A percentile compares a stretch with the other conserved stretches of the same genome.
Evolutionary conservation across 495 filamentous ascomycete species (phyloP).

Genomic region (Penicillium roqueforti): DNA sequence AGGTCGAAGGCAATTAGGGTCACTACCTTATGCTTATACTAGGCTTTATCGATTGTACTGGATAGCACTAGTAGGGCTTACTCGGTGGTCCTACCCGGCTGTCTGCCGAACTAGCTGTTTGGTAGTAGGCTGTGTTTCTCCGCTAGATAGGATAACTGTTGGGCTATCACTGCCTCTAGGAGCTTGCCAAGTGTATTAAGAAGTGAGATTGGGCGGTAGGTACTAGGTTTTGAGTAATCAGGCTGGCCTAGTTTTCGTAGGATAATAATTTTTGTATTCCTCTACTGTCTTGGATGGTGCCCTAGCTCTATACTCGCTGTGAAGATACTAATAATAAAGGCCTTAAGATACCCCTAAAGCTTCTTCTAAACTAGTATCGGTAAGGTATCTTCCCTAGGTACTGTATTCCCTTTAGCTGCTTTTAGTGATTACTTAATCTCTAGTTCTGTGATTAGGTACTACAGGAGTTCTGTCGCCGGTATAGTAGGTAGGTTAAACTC

Average conservation of each 20-base stretch:
- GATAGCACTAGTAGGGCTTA: slow-evolving; percentile 16
- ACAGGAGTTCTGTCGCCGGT: no score
- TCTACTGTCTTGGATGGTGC: slow-evolving; percentile 11
- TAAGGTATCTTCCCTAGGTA: slow-evolving; percentile 23
- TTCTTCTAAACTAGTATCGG: slow-evolving; percentile 23
- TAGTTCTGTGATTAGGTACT: slow-evolving; percentile 21
- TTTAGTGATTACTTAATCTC: slow-evolving; percentile 23
- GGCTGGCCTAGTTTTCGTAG: background rate
- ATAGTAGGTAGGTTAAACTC: no score
- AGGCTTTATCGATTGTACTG: slow-evolving; percentile 22
- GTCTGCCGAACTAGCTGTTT: slow-evolving; percentile 18
- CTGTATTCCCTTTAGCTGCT: slow-evolving; percentile 18
- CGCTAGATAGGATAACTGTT: slow-evolving; percentile 10
- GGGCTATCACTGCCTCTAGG: slow-evolving; percentile 16
- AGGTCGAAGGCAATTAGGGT: slow-evolving; percentile 19
- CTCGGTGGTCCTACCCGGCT: slow-evolving; percentile 15
- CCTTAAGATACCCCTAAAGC: slow-evolving; percentile 16
- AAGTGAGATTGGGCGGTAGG: slow-evolving; percentile 25
- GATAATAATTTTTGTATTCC: background rate
- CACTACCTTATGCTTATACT: slow-evolving; percentile 12
- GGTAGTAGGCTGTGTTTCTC: slow-evolving; percentile 20
- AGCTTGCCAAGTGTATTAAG: slow-evolving; percentile 22
- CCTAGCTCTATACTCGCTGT: slow-evolving; percentile 16
- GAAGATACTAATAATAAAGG: slow-evolving; percentile 17
- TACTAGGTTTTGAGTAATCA: slow-evolving; percentile 20